Conservation (phyloP, 352 stramenopile species). For the Pythium guiyangense region DNA sequence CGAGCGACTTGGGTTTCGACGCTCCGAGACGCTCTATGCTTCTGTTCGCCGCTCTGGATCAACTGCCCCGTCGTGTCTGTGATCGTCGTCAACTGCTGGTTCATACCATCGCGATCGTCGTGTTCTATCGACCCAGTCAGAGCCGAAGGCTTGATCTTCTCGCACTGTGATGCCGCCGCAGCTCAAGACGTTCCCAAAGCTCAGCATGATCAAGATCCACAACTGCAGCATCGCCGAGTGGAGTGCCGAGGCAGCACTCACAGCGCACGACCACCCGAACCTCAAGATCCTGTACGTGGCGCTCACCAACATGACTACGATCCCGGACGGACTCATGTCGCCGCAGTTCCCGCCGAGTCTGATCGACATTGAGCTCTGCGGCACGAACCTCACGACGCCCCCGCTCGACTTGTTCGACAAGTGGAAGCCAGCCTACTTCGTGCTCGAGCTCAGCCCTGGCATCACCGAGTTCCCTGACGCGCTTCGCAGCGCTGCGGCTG, state of each 20-base stretch:
- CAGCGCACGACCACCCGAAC: not conserved
- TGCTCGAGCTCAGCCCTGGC: conserved; percentile 9
- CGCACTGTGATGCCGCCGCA: conserved; percentile 16
- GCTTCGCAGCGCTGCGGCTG: not conserved
- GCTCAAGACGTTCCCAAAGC: conserved; percentile 7
- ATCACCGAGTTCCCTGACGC: conserved; percentile 8
- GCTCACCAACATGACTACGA: not conserved
- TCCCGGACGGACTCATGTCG: conserved; percentile 7
- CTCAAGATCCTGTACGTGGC: not conserved
- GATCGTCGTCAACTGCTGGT: too few relatives aligned
- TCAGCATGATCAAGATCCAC: conserved; percentile 17
- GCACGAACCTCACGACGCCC: conserved; percentile 7
- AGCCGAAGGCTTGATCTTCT: conserved; percentile 10
- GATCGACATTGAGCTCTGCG: not conserved
- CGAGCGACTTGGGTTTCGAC: too few relatives aligned
- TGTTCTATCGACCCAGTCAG: not conserved
- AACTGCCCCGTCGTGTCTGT: too few relatives aligned
- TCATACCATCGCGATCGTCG: too few relatives aligned
- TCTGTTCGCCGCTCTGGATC: too few relatives aligned
- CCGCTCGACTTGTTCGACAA: conserved; percentile 8
- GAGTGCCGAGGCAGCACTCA: conserved; percentile 5
- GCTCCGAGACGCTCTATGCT: too few relatives aligned
- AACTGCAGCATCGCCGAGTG: conserved; percentile 18
- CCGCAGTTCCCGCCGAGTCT: conserved; percentile 4
- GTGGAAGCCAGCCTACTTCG: conserved; percentile 1